Evolutionary conservation across 345 rosid species (phyloP), one percentile per base, ranked within the genome.

Genomic region (Aquilaria yunnanensis): DNA sequence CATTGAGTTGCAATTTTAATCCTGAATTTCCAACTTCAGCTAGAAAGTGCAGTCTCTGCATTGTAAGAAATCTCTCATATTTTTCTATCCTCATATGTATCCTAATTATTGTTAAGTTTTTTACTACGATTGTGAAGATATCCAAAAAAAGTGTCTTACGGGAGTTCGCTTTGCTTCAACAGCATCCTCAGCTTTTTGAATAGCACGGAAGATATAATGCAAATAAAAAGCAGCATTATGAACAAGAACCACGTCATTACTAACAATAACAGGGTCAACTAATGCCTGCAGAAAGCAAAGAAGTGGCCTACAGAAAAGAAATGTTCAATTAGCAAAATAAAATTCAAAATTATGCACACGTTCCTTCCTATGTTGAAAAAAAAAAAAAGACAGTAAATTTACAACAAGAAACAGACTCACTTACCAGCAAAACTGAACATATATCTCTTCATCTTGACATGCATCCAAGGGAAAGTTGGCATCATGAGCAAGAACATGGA

Each of bases 171-270:
- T 70, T 70, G 70, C 74, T 84, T 88, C 85, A 67, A 77, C 70
- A 57, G 87, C 92, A 85, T 93, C 98, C 71, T 85, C 85, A 12
- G 98, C 92, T 79, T 74, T 86, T 81, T 74, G 86, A 61, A 93
- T 83, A 33, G 97, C 98, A 70, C 81, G 83, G 65, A 90, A 82
- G 51, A 88, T 73, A 69, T 73, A 70, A 65, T 70, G 67, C 79
- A 93, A 67, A 67, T 70, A 72, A n/a, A 76, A 63, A 72, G 63
- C 77, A 57, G 81, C 68, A 59, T 84, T 82, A 43, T 76, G 74
- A 69, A 70, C 58, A 63, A 71, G 60, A 74, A 75, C 83, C 75
- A 63, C 56, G 75, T 77, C 78, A 62, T 70, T 80, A 50, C 73
- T 71, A 67, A 66, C 72, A 49, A 55, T 57, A 63, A 57, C 67